Evolutionary conservation across 805 yeast species (phyloP).

Genomic region (Saccharomycopsis fodiens): DNA sequence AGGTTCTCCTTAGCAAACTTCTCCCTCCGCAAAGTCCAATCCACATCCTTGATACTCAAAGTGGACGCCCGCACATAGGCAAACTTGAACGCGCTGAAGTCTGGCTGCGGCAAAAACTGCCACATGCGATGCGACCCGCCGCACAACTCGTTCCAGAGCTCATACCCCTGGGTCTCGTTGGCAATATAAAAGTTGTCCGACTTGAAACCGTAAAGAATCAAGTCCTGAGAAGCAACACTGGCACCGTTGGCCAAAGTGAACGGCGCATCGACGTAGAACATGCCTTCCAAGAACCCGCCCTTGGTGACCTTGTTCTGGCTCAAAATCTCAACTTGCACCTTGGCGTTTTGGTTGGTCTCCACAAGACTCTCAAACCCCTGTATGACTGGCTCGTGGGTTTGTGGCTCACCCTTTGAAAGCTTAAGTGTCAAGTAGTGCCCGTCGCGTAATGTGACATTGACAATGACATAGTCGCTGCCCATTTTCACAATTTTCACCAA

Average conservation of each 20-base stretch:
- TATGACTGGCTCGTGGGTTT: background rate
- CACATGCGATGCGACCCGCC: slow-evolving; percentile 92
- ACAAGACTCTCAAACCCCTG: slow-evolving; percentile 11
- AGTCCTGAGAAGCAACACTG: slow-evolving; percentile 30
- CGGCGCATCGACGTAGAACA: slow-evolving; percentile 31
- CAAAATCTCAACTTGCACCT: slow-evolving; percentile 25
- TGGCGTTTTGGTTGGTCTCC: slow-evolving; percentile 9
- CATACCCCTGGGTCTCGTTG: slow-evolving; percentile 73
- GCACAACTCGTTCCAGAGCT: slow-evolving; percentile 62
- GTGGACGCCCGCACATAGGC: slow-evolving; percentile 52
- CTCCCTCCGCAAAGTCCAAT: slow-evolving; percentile 20
- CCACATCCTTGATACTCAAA: slow-evolving; percentile 32
- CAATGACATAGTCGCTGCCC: slow-evolving; percentile 18
- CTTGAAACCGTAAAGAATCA: slow-evolving; percentile 72
- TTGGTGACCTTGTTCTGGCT: slow-evolving; percentile 59
- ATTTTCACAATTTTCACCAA: slow-evolving; percentile 36
- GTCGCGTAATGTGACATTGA: slow-evolving; percentile 50
- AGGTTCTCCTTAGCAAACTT: slow-evolving; percentile 22
- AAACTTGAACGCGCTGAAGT: slow-evolving; percentile 34
- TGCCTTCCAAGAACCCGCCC: slow-evolving; percentile 74
- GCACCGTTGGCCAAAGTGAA: background rate
- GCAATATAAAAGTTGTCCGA: slow-evolving; percentile 72
- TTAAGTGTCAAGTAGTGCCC: slow-evolving; percentile 40
- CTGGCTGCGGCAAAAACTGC: slow-evolving; percentile 37
- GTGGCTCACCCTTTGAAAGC: slow-evolving; percentile 19